A percentile compares a stretch with the other conserved stretches of the same genome.
Conservation (phyloP, 345 rosid genomes). For the thale cress (Arabidopsis thaliana) region TAIR10.1 NC_003076.8:25115501-25116000, state of each 20-base stretch:
- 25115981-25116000: slow-evolving; percentile 64
- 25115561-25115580: slow-evolving; percentile 92
- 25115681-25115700: slow-evolving; percentile 71
- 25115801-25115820: slow-evolving; percentile 21
- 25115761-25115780: slow-evolving; percentile 59
- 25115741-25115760: slow-evolving; percentile 99
- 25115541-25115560: slow-evolving; percentile 94
- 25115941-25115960: slow-evolving; percentile 98
- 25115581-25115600: slow-evolving; percentile 62
- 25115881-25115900: slow-evolving; percentile 72
- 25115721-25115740: slow-evolving; percentile 84
- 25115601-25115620: slow-evolving; percentile 67
- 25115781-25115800: neutral
- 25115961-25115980: slow-evolving; percentile 97
- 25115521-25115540: slow-evolving; percentile 85
- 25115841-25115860: slow-evolving; percentile 9
- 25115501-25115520: slow-evolving; percentile 75
- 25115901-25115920: slow-evolving; percentile 95
- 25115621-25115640: slow-evolving; percentile 96
- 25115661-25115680: slow-evolving; percentile 90
- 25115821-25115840: neutral
- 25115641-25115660: slow-evolving; percentile 99
- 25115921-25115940: slow-evolving; percentile 92
- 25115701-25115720: slow-evolving; percentile 67
- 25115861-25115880: slow-evolving; percentile 4